phyloP scores from a whole-genome alignment of 2,329 filamentous ascomycete genomes.

The Aphanoascus verrucosus region DNA sequence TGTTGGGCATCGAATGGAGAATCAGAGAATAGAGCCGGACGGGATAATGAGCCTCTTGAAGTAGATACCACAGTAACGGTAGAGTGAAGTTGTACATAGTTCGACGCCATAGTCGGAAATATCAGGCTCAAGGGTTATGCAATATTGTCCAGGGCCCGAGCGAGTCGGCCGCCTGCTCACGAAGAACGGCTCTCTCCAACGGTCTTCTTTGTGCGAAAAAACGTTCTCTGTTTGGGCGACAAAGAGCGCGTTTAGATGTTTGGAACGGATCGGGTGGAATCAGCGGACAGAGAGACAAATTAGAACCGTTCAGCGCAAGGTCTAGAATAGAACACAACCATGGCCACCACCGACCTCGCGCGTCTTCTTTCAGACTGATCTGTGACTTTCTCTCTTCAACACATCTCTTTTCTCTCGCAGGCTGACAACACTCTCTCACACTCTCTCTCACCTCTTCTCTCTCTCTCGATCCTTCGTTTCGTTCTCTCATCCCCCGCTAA shows the following conservation, averaged over 20 bases:
- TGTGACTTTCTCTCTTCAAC: constrained; percentile 5
- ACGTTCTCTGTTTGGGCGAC: constrained; percentile 4
- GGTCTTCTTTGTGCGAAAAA: too few species aligned
- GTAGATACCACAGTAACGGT: too few species aligned
- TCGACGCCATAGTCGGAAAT: too few species aligned
- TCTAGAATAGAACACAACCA: too few species aligned
- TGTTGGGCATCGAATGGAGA: too few species aligned
- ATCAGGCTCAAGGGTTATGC: not conserved
- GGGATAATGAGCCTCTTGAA: too few species aligned
- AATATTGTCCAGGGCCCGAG: not conserved
- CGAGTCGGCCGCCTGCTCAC: not conserved
- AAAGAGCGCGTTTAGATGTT: not conserved
- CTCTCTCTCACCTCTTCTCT: not conserved
- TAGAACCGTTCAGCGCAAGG: too few species aligned
- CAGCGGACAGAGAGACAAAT: not conserved
- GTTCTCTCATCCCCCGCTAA: not conserved
- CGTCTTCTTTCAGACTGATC: not conserved
- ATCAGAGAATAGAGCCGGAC: too few species aligned
- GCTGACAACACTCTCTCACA: not conserved
- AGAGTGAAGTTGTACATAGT: too few species aligned
- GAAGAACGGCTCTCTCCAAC: not conserved
- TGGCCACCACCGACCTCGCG: not conserved
- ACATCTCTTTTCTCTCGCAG: constrained; percentile 6
- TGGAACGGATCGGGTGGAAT: not conserved
- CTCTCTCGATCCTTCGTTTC: constrained; percentile 1